Conservation (phyloP, 2,329 filamentous ascomycete genomes). For the Lasiodiplodia gonubiensis region DNA sequence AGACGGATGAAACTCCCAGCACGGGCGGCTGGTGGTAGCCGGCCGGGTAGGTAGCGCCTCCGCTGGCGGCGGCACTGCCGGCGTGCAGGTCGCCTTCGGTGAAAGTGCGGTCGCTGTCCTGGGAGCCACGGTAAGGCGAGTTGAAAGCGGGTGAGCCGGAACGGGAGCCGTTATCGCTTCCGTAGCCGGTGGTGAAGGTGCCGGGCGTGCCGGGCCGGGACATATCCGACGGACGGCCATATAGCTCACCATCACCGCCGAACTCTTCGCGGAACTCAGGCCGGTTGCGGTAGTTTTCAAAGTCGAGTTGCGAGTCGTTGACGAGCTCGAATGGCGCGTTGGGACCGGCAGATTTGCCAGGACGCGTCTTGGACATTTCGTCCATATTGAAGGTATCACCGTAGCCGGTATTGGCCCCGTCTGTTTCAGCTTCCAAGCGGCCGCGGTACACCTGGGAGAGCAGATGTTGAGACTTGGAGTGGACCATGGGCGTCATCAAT, state of each 20-base stretch:
- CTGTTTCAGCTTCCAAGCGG: slow-evolving; percentile 67
- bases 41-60: slow-evolving; percentile 49
- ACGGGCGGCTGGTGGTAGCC: slow-evolving; percentile 54
- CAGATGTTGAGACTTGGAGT: slow-evolving; percentile 85
- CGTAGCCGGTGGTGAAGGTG: slow-evolving; percentile 36
- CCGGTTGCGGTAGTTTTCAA: slow-evolving; percentile 88
- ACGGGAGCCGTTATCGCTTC: slow-evolving; percentile 34
- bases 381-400: slow-evolving; percentile 83
- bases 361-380: slow-evolving; percentile 69
- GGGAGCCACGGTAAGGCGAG: slow-evolving; percentile 30
- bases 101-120: slow-evolving; percentile 37
- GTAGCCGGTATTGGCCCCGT: slow-evolving; percentile 70
- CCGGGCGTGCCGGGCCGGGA: slow-evolving; percentile 67
- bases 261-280: slow-evolving; percentile 87
- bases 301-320: slow-evolving; percentile 83
- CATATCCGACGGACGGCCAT: slow-evolving; percentile 51
- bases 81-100: slow-evolving; percentile 15
- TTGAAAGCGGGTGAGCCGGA: slow-evolving; percentile 7
- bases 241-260: slow-evolving; percentile 69
- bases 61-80: slow-evolving; percentile 48
- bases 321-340: slow-evolving; percentile 81
- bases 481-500: slow-evolving; percentile 93
- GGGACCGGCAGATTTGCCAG: slow-evolving; percentile 56
- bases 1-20: background rate
- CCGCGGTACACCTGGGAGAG: slow-evolving; percentile 86